Evolutionary conservation across 1,284 basidiomycete species (phyloP), one percentile per base, ranked within the genome.

Genomic region (Moniliella sp.): DNA sequence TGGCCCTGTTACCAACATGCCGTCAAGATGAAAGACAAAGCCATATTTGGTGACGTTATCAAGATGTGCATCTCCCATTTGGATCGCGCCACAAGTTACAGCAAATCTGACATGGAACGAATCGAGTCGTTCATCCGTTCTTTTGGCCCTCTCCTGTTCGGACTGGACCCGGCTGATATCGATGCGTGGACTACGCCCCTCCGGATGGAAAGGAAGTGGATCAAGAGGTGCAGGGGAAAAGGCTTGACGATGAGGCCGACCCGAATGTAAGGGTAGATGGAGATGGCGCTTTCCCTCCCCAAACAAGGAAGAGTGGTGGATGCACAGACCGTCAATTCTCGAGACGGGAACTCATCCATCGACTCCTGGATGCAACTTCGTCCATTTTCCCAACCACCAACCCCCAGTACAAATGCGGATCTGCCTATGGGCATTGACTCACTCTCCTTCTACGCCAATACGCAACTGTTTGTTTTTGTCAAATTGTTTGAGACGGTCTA

Each of bases 11-110:
- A 49, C 29, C 88, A 93, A 61, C 70, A 88, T 33, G 73, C 77
- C 45, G 84, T 76, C 55, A 65, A 69, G 31, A 74, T 94, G 59
- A 66, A 71, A 39, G 82, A 94, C 61, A 71, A 71, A 16, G 69
- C 70, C 12, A 77, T 88, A 28, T 63, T 97, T 48, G 75, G 78
- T 42, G 88, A 97, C 58, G 70, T 76, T 9, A 69, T 91, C 57
- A 84, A 83, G 67, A 69, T 97, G 56, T 71, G 86, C 35, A 77
- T 81, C 58, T 74, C 76, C 25, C 93, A 80, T 66, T 68, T 94
- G 45, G 84, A 93, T 51, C 79, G 79, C 46, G 37, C 50, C 10
- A n/a, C n/a, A n/a, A 70, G 74, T 36, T 78, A 83, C 57, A 75
- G 74, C 41, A 63, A 70, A 4, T 66, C 69, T 34, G 88, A 94